Conservation (phyloP, 2,329 filamentous ascomycete species). For the Ascochyta clinopodiicola region DNA sequence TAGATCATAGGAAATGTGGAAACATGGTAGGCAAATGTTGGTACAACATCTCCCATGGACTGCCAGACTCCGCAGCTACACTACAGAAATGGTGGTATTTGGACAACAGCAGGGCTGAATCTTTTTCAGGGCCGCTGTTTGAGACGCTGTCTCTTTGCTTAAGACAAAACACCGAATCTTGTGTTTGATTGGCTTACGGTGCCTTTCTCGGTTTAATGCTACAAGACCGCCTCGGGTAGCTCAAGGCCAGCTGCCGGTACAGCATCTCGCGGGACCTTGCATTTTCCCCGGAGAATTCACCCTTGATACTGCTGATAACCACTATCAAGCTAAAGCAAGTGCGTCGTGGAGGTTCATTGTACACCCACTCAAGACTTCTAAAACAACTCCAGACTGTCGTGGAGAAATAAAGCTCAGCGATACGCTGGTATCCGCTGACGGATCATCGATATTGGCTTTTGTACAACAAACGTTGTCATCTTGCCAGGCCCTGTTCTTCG, state of each 20-base stretch:
- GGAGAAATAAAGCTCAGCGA: slow-evolving; percentile 1
- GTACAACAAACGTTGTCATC: slow-evolving; percentile 14
- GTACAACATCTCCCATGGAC: background rate
- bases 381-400: background rate
- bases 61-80: background rate
- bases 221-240: slow-evolving; percentile 7
- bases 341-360: slow-evolving; percentile 2
- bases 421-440: slow-evolving; percentile 14
- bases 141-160: slow-evolving; percentile 3
- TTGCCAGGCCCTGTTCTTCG: slow-evolving; percentile 3
- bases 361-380: background rate
- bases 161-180: background rate
- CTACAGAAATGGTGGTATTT: background rate
- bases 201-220: background rate
- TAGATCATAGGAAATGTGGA: slow-evolving; percentile 8
- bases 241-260: background rate
- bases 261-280: slow-evolving; percentile 1
- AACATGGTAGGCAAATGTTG: background rate
- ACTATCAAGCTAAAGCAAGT: slow-evolving; percentile 4
- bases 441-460: slow-evolving; percentile 16
- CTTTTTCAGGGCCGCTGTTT: background rate
- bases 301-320: slow-evolving; percentile 2
- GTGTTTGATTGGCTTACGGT: background rate
- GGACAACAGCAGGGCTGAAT: slow-evolving; percentile 2
- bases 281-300: background rate